A percentile compares a stretch with the other conserved stretches of the same genome.
These are phyloP conservation scores for Melastoma malabathricum DNA, from an alignment of 345 rosid species.

Conservation along the genomic window DNA sequence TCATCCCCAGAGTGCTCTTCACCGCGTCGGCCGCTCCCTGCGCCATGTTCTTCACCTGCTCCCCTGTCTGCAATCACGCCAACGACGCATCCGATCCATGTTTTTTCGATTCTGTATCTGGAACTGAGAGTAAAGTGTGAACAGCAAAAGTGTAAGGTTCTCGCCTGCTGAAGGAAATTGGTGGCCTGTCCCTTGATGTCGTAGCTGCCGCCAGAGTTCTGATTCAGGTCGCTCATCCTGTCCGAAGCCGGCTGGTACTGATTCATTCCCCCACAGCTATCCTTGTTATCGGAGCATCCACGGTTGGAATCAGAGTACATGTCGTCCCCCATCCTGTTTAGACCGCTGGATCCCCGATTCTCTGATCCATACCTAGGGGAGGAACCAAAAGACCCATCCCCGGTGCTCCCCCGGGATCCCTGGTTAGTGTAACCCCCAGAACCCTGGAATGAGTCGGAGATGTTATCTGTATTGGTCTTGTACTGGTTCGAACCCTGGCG, in stretches of 20 bases:
- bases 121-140: background rate
- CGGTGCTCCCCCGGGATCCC: no score
- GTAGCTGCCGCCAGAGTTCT: conserved; percentile 12
- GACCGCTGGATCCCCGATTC: no score
- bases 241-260: conserved; percentile 12
- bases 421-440: no score
- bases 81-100: background rate
- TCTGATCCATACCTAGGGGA: no score
- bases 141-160: no score
- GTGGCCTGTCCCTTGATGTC: conserved; percentile 21
- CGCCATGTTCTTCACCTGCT: conserved; percentile 35
- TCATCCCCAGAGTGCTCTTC: conserved; percentile 30
- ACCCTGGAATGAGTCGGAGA: no score
- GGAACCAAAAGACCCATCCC: no score
- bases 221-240: conserved; percentile 16
- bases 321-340: no score
- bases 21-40: conserved; percentile 36
- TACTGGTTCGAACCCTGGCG: conserved; percentile 16
- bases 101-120: background rate
- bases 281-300: no score
- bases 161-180: conserved; percentile 29
- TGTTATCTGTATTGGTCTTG: background rate
- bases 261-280: no score
- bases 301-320: no score
- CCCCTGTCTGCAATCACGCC: conserved; percentile 21